These are phyloP conservation scores for Exophiala aquamarina DNA, from an alignment of 2,329 filamentous ascomycete genomes.

Conservation along the genomic window DNA sequence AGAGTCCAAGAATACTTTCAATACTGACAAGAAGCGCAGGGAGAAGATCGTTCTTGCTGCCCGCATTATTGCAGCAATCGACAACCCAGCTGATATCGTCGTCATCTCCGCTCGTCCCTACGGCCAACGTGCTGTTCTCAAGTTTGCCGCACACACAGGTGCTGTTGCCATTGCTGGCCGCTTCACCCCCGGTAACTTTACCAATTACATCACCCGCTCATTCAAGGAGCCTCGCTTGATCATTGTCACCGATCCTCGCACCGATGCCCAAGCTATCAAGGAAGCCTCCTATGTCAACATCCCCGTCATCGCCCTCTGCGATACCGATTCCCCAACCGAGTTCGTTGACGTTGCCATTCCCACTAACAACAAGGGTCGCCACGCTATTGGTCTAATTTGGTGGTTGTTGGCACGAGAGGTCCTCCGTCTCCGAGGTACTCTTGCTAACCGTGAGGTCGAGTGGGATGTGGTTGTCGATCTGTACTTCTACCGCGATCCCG, in stretches of 20 bases:
- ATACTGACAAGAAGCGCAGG: slow-evolving; percentile 54
- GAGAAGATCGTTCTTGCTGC: slow-evolving; percentile 99
- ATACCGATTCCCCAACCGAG: slow-evolving; percentile 99
- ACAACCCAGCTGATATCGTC: slow-evolving; percentile 99
- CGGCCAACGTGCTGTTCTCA: slow-evolving; percentile 98
- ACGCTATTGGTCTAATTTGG: slow-evolving; percentile 98
- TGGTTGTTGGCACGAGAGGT: slow-evolving; percentile 99
- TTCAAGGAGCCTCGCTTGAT: slow-evolving; percentile 99
- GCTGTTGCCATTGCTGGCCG: slow-evolving; percentile 97
- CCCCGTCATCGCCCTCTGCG: slow-evolving; percentile 97
- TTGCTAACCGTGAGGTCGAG: slow-evolving; percentile 91
- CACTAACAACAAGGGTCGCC: slow-evolving; percentile 99
- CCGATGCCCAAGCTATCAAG: slow-evolving; percentile 99
- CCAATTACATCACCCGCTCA: slow-evolving; percentile 99
- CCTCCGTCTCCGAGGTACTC: slow-evolving; percentile 95
- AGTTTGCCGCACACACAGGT: slow-evolving; percentile 98
- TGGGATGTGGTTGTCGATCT: slow-evolving; percentile 99
- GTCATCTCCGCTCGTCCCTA: slow-evolving; percentile 99
- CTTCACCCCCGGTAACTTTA: slow-evolving; percentile 99
- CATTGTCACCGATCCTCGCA: slow-evolving; percentile 98
- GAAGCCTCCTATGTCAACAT: slow-evolving; percentile 99
- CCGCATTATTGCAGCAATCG: slow-evolving; percentile 96
- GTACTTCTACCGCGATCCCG: slow-evolving; percentile 99
- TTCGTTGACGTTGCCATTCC: slow-evolving; percentile 99
- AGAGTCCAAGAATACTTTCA: slow-evolving; percentile 9